These are phyloP conservation scores for Pseudocercospora fuligena DNA, from an alignment of 2,329 filamentous ascomycete species.

Conservation along the genomic window DNA sequence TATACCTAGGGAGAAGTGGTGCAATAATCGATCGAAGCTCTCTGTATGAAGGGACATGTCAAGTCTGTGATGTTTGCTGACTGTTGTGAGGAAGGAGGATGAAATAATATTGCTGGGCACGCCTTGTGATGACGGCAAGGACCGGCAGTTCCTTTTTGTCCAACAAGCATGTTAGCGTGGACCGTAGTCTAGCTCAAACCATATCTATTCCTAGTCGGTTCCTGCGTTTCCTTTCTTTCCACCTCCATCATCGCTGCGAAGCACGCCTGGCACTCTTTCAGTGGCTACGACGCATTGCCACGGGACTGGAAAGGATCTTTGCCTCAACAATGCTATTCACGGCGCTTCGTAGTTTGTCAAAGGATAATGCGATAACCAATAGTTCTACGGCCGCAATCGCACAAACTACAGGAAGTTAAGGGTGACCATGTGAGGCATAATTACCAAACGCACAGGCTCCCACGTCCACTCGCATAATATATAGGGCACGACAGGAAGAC, in stretches of 20 bases:
- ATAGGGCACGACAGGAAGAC: not conserved
- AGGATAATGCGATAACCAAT: not conserved
- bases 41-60: too few relatives aligned
- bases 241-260: not conserved
- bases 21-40: too few relatives aligned
- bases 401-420: not conserved
- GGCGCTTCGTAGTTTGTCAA: not conserved
- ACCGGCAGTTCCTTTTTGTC: too few relatives aligned
- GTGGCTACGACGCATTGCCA: not conserved
- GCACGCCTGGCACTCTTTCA: not conserved
- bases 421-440: not conserved
- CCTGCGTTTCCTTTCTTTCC: not conserved
- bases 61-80: too few relatives aligned
- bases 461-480: not conserved
- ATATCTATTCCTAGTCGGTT: not conserved
- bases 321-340: too few relatives aligned
- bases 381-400: not conserved
- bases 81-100: not conserved
- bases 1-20: too few relatives aligned
- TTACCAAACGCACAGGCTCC: not conserved
- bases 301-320: too few relatives aligned
- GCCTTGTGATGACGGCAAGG: not conserved
- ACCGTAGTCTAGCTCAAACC: not conserved
- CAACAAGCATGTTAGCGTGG: not conserved
- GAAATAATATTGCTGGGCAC: not conserved